Conservation (phyloP, 352 stramenopile species). For the Phytophthora idaei region DNA sequence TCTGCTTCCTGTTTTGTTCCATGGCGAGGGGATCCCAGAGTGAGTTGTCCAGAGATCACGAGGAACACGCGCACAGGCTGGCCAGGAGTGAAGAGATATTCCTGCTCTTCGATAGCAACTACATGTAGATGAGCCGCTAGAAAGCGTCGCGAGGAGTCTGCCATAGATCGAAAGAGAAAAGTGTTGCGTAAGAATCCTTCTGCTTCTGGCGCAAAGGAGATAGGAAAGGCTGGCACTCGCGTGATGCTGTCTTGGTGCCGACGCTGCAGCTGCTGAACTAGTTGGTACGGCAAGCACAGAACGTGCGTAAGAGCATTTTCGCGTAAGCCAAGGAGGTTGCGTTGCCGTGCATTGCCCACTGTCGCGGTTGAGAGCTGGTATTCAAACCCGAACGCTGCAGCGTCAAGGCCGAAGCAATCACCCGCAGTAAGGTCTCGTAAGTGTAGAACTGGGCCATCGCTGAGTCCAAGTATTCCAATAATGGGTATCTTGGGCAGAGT, state of each 20-base stretch:
- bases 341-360: constrained; percentile 47
- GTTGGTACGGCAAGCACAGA: constrained; percentile 39
- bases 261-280: constrained; percentile 38
- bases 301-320: constrained; percentile 43
- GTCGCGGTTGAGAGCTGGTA: constrained; percentile 40
- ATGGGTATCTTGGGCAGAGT: constrained; percentile 14
- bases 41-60: constrained; percentile 49
- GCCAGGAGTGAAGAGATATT: constrained; percentile 64
- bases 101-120: constrained; percentile 38
- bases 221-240: constrained; percentile 19
- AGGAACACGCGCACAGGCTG: constrained; percentile 54
- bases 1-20: constrained; percentile 34
- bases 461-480: background rate
- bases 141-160: constrained; percentile 43
- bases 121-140: constrained; percentile 49
- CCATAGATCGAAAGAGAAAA: constrained; percentile 51
- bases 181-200: constrained; percentile 44
- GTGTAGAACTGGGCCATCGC: constrained; percentile 12
- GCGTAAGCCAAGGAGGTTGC: constrained; percentile 53
- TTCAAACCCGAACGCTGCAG: constrained; percentile 49
- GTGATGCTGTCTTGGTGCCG: constrained; percentile 4
- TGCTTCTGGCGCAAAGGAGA: constrained; percentile 24
- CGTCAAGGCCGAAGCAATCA: constrained; percentile 57
- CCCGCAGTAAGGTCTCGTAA: constrained; percentile 42
- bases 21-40: constrained; percentile 28